Evolutionary conservation across 768 basidiomycete species (phyloP).

Genomic region (Leucocoprinus leucothites): DNA sequence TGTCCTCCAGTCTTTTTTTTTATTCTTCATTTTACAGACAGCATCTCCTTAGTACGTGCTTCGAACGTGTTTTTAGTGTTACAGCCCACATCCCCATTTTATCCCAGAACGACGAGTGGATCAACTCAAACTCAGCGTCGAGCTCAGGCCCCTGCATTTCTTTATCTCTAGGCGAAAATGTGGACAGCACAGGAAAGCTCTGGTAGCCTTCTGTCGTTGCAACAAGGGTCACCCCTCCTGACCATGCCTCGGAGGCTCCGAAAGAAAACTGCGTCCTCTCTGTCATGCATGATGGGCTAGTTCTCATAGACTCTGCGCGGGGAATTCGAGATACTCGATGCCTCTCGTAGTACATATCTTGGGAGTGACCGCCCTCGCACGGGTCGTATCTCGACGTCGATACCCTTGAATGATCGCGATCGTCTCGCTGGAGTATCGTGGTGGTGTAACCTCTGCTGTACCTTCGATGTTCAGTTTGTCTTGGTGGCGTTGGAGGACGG

Average conservation of each 20-base stretch:
- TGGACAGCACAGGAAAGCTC: conserved; percentile 22
- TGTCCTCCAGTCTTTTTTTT: no score
- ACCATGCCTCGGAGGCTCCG: conserved; percentile 25
- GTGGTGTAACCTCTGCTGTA: conserved; percentile 18
- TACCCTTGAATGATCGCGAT: conserved; percentile 5
- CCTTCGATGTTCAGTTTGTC: conserved; percentile 36
- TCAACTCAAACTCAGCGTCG: neutral
- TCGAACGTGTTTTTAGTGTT: neutral
- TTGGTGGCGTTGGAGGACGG: conserved; percentile 58
- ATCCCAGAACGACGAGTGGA: conserved; percentile 7
- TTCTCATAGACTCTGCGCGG: conserved; percentile 20
- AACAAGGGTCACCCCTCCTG: conserved; percentile 20
- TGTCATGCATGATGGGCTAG: conserved; percentile 31
- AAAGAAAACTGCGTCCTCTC: conserved; percentile 33
- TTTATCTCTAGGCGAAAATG: conserved; percentile 2
- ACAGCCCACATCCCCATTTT: conserved; percentile 10
- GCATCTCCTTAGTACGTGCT: neutral
- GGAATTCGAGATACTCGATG: conserved; percentile 1
- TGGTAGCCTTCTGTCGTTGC: conserved; percentile 17
- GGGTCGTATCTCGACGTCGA: neutral
- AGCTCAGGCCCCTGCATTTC: neutral
- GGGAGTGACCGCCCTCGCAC: neutral
- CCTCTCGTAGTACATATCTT: conserved; percentile 2
- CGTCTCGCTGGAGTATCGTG: conserved; percentile 18
- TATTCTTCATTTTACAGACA: neutral